Evolutionary conservation across 2,329 filamentous ascomycete genomes (phyloP), one percentile per base, ranked within the genome.

Genomic region (Monosporascus sp.): DNA sequence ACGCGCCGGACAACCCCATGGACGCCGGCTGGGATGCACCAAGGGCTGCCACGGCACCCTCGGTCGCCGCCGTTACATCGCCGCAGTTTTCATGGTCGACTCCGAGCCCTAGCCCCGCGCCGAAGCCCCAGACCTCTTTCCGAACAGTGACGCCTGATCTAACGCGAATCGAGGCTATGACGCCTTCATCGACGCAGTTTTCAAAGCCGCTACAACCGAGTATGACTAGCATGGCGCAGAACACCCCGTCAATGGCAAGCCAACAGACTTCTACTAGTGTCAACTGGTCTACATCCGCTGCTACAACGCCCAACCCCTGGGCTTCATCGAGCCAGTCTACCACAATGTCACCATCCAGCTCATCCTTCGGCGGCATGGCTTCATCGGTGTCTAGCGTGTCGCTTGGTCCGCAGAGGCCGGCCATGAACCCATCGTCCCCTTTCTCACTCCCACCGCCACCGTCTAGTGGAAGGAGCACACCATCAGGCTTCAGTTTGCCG

Each of bases 51-150:
- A 66, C 72, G 9, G 59, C 66, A 18, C 65, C 71, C 11, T 59
- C 67, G 2, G 63, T 69, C 4, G 58, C 69, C 1, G 58, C 64
- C 5, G 54, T 71, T 3, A 67, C 71, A 24, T 70, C 74, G 3
- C 61, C 70, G 3, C 64, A 75, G 4, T 87, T 87, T 65, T 78
- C 83, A 7, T 88, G 84, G 84, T 86, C 84, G 2, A 84, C 82
- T 3, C 80, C 82, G 11, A 74, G 72, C 9, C 71, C 79, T 5
- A 70, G 71, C 67, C 6, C 59, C 68, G 46, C 5, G 62, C 71
- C 47, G 73, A 72, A 52, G 51, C 65, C 48, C 70, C 68, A 72
- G 46, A 62, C 72, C 43, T 59, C 72, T 18, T 84, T 78, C 66
- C 71, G 82, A 47, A 83, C 81, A 0, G 78, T 84, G 27, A 83